These are phyloP conservation scores for Cavenderia fasciculata DNA, from an alignment of 78 protist genomes.

Conservation along the genomic window DNA sequence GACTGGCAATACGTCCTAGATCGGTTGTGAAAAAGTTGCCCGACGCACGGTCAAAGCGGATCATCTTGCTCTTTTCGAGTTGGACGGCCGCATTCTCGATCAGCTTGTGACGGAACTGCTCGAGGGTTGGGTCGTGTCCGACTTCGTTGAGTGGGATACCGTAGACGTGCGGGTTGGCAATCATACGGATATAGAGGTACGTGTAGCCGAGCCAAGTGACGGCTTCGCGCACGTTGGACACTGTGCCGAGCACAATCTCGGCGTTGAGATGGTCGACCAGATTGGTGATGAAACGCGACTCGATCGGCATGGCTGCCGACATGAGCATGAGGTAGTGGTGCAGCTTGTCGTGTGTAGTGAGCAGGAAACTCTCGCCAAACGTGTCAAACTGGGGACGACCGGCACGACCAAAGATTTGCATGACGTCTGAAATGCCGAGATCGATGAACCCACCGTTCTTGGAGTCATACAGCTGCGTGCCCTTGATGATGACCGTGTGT, in stretches of 20 bases:
- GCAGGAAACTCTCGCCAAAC: conserved; percentile 94
- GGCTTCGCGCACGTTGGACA: conserved; percentile 93
- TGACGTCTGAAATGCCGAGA: conserved; percentile 95
- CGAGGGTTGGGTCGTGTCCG: conserved; percentile 83
- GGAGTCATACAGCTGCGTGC: conserved; percentile 94
- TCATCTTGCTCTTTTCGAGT: conserved; percentile 88
- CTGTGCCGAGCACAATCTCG: conserved; percentile 98
- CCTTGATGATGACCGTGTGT: conserved; percentile 97
- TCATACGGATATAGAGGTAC: conserved; percentile 95
- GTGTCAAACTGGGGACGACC: conserved; percentile 99
- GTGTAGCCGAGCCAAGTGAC: conserved; percentile 97
- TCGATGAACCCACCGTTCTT: conserved; percentile 90
- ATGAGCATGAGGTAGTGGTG: conserved; percentile 87
- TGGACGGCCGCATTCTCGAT: conserved; percentile 80
- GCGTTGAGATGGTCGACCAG: conserved; percentile 97
- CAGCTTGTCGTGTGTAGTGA: conserved; percentile 93
- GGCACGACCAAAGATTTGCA: conserved; percentile 99
- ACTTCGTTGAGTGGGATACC: conserved; percentile 84
- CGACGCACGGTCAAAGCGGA: conserved; percentile 87
- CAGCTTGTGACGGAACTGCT: conserved; percentile 29
- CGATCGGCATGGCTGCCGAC: conserved; percentile 91
- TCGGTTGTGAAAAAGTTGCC: conserved; percentile 84
- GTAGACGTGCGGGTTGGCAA: conserved; percentile 93
- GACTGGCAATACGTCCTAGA: conserved; percentile 91
- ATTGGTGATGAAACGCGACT: conserved; percentile 72